A percentile compares a stretch with the other conserved stretches of the same genome.
Evolutionary conservation across 2,329 filamentous ascomycete species (phyloP).

Genomic region (Salinomyces thailandicus): DNA sequence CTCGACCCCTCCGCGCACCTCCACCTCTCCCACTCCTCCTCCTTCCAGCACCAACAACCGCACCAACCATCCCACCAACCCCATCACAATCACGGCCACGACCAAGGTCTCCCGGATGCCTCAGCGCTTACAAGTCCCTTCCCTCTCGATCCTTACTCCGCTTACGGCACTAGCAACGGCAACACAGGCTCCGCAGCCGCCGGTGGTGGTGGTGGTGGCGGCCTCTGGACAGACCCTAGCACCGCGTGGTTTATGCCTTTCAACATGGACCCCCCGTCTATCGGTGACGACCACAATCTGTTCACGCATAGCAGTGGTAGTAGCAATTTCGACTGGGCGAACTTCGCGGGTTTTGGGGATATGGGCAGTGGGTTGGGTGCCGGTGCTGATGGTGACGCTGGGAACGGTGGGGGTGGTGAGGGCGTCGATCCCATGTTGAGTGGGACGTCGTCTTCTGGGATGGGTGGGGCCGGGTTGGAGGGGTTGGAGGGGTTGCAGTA

Average conservation of each 20-base stretch:
- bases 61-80: slow-evolving; percentile 4
- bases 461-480: too few species aligned
- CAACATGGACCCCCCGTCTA: slow-evolving; percentile 65
- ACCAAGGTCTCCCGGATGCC: background rate
- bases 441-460: too few species aligned
- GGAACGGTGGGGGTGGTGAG: too few species aligned
- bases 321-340: slow-evolving; percentile 22
- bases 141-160: slow-evolving; percentile 7
- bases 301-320: slow-evolving; percentile 14
- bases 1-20: slow-evolving; percentile 32
- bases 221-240: slow-evolving; percentile 30
- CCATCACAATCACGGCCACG: slow-evolving; percentile 6
- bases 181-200: background rate
- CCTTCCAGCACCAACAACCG: slow-evolving; percentile 2
- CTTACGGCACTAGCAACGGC: slow-evolving; percentile 7
- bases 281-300: slow-evolving; percentile 28
- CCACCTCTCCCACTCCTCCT: slow-evolving; percentile 2
- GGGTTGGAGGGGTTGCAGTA: too few species aligned
- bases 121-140: slow-evolving; percentile 15
- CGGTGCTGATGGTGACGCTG: too few species aligned
- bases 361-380: too few species aligned
- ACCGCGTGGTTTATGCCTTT: slow-evolving; percentile 90
- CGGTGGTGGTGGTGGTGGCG: slow-evolving; percentile 8
- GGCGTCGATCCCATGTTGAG: too few species aligned
- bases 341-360: too few species aligned